Evolutionary conservation across 371 early-diverging fungal species (phyloP).

Genomic region (Mortierella sp.): DNA sequence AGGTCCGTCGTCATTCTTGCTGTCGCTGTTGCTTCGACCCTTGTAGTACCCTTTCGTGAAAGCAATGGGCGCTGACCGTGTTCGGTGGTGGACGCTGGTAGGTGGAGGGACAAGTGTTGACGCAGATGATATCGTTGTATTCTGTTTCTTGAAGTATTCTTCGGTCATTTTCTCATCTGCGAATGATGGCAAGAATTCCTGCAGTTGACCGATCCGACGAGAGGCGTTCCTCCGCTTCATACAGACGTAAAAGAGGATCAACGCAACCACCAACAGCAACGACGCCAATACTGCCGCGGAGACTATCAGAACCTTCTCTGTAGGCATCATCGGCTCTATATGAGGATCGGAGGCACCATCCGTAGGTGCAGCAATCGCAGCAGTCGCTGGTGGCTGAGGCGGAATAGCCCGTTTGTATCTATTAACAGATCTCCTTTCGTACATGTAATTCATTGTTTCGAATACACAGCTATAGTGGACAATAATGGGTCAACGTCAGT

Average conservation of each 20-base stretch:
- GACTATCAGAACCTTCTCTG: constrained; percentile 3
- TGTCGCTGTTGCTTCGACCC: not conserved
- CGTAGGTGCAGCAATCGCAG: not conserved
- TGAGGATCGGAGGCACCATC: not conserved
- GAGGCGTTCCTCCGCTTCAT: constrained; percentile 23
- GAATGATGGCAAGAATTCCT: constrained; percentile 18
- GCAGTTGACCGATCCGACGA: constrained; percentile 23
- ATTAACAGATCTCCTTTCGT: not conserved
- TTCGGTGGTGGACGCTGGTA: constrained; percentile 29
- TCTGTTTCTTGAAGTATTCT: constrained; percentile 15
- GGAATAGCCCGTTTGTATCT: constrained; percentile 7
- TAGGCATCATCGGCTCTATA: not conserved
- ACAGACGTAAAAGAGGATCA: constrained; percentile 21
- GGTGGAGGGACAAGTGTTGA: constrained; percentile 13
- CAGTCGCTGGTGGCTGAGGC: not conserved
- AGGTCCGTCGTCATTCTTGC: not conserved
- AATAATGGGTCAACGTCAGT: not conserved
- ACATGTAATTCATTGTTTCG: constrained; percentile 4
- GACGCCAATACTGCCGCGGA: constrained; percentile 15
- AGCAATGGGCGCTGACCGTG: constrained; percentile 26
- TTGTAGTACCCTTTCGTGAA: constrained; percentile 2
- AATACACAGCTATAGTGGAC: not conserved
- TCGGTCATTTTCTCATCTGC: constrained; percentile 26
- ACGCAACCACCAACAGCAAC: constrained; percentile 13
- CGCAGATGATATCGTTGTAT: constrained; percentile 5